Evolutionary conservation across 225 moss, liverwort and hornwort species (phyloP), one percentile per base, ranked within the genome.

Genomic region (Pseudoscleropodium purum): DNA sequence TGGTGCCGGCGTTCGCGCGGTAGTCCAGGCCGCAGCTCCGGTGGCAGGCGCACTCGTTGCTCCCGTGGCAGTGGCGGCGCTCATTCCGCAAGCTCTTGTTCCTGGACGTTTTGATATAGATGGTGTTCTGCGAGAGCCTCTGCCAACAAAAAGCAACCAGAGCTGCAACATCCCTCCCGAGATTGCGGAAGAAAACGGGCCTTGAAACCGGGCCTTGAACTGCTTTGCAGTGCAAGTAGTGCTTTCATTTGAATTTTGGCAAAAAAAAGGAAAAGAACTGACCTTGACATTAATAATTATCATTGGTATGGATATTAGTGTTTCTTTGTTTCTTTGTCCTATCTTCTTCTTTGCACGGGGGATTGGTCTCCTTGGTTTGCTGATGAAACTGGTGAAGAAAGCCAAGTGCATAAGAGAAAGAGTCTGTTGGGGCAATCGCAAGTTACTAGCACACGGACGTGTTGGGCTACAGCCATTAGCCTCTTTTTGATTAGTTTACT

Each of bases 101-200:
- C n/a, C 6, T 69, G n/a, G 10, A 21, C 23, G 4, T 3, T n/a
- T 69, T 7, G 23, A 69, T n/a, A 0, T n/a, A 7, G n/a, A n/a
- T 69, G 69, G 2, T n/a, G 23, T 1, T 69, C n/a, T 69, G 23
- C 13, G n/a, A 4, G n/a, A 24, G 23, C 23, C 69, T n/a, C 69
- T 69, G n/a, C n/a, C n/a, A 4, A 69, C 0, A 23, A 69, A 23
- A 24, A 69, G 69, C 13, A 69, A 69, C 69, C 7, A 2, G 69
- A n/a, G 13, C n/a, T 69, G n/a, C 69, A 69, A 23, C n/a, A 69
- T 69, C n/a, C n/a, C n/a, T 69, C n/a, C n/a, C 69, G n/a, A 69
- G 21, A 69, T 69, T n/a, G 7, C 2, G 2, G 37, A 7, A 6
- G 37, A 37, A 37, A 37, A 37, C 23, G n/a, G n/a, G n/a, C n/a